Percentiles rank a stretch among this genome's conserved stretches.
These are phyloP conservation scores for Acer yangbiense DNA, from an alignment of 345 rosid species.

Conservation along the genomic window DNA sequence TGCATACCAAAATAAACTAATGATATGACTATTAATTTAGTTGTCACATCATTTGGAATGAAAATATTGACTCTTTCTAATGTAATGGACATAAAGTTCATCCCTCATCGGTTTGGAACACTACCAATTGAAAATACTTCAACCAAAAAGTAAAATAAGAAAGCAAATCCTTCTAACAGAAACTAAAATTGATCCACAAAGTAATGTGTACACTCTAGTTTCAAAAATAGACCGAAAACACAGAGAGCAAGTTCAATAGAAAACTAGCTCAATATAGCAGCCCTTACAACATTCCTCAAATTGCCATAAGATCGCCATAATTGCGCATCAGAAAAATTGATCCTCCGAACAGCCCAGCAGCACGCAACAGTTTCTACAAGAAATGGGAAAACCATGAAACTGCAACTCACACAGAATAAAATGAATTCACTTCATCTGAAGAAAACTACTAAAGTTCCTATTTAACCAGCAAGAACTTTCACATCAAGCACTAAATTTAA, in stretches of 20 bases:
- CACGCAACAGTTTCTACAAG: slow-evolving; percentile 73
- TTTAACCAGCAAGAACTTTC: background rate
- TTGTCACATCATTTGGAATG: too few relatives aligned
- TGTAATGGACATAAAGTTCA: background rate
- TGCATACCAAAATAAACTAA: too few relatives aligned
- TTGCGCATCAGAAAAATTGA: slow-evolving; percentile 79
- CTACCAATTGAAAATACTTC: too few relatives aligned
- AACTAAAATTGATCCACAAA: slow-evolving; percentile 4
- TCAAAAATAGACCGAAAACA: too few relatives aligned
- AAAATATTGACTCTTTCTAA: background rate
- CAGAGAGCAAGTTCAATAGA: too few relatives aligned
- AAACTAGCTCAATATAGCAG: too few relatives aligned
- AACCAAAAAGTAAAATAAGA: background rate
- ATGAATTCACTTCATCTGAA: background rate
- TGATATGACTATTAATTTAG: too few relatives aligned
- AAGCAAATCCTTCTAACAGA: background rate
- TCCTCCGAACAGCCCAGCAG: slow-evolving; percentile 75
- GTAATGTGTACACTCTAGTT: too few relatives aligned
- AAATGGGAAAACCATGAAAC: slow-evolving; percentile 10
- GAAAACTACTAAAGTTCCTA: background rate
- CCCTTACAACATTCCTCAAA: slow-evolving; percentile 33
- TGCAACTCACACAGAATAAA: background rate
- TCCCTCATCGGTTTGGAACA: too few relatives aligned
- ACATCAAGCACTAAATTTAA: background rate
- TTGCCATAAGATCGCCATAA: slow-evolving; percentile 87